Evolutionary conservation across 106 monocot genomes (phyloP).

Genomic region (Triglochin maritima): DNA sequence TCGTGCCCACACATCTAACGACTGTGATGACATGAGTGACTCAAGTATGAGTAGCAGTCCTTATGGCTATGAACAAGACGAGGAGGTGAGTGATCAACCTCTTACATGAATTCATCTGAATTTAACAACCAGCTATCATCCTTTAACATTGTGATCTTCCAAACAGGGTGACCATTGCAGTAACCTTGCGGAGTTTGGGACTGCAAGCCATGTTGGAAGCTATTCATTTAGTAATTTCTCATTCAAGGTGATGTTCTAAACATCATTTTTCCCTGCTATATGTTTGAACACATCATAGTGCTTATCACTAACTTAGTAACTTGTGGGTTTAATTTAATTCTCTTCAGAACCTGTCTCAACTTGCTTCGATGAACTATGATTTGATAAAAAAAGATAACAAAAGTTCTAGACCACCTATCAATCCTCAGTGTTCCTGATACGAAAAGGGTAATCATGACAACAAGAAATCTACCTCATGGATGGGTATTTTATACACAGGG

Average conservation of each 20-base stretch:
- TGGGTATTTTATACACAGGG: neutral
- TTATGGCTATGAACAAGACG: slow-evolving; percentile 43
- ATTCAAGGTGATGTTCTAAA: slow-evolving; percentile 48
- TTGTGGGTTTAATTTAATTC: neutral
- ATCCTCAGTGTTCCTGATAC: slow-evolving; percentile 11
- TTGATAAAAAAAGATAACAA: slow-evolving; percentile 55
- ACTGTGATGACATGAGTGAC: slow-evolving; percentile 36
- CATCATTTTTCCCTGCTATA: neutral
- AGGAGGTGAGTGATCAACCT: slow-evolving; percentile 39
- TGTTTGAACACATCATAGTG: neutral
- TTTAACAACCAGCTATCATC: neutral
- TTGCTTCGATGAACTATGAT: slow-evolving; percentile 97
- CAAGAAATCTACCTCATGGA: neutral
- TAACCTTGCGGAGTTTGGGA: slow-evolving; percentile 59
- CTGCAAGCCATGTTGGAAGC: slow-evolving; percentile 16
- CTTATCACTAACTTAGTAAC: neutral
- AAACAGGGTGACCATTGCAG: slow-evolving; percentile 68
- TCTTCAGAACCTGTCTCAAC: slow-evolving; percentile 77
- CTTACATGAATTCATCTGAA: neutral
- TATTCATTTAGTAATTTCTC: slow-evolving; percentile 99
- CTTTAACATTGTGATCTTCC: neutral
- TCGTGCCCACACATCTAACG: slow-evolving; percentile 19
- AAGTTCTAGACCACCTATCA: slow-evolving; percentile 28
- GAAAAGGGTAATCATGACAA: too few relatives aligned
- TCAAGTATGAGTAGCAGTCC: slow-evolving; percentile 55